Conservation (phyloP, 805 yeast species). For the Torulaspora delbrueckii region DNA sequence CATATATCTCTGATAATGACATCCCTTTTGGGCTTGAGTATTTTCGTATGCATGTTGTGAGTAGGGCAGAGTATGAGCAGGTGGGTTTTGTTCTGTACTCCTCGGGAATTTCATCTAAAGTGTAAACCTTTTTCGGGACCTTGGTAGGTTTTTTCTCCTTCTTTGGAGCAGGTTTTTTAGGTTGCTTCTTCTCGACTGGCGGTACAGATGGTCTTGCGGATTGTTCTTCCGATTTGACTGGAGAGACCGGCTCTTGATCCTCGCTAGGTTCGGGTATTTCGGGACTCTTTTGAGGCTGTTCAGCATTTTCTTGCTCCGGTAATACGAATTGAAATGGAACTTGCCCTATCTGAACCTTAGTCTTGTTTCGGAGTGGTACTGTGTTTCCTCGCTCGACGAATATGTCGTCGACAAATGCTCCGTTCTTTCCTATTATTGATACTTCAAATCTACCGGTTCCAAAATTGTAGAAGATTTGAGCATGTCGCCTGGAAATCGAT, state of each 20-base stretch:
- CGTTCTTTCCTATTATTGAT: conserved; percentile 88
- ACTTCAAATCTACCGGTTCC: conserved; percentile 93
- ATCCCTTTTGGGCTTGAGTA: conserved; percentile 66
- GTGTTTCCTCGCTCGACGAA: conserved; percentile 91
- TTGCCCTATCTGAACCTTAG: conserved; percentile 89
- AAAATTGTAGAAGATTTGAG: conserved; percentile 92
- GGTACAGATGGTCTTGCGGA: conserved; percentile 9
- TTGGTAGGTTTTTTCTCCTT: conserved; percentile 49
- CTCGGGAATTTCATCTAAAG: conserved; percentile 81
- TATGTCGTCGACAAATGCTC: conserved; percentile 90
- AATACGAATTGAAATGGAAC: conserved; percentile 82
- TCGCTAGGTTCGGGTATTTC: conserved; percentile 13
- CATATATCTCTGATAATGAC: conserved; percentile 79
- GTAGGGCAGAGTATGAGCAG: conserved; percentile 71
- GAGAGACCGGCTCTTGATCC: conserved; percentile 13
- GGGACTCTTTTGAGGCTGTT: conserved; percentile 41
- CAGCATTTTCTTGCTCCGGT: conserved; percentile 57
- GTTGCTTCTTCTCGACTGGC: conserved; percentile 14
- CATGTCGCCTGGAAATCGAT: conserved; percentile 91
- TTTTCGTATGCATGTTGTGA: conserved; percentile 71
- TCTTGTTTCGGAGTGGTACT: conserved; percentile 75
- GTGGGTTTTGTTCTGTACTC: conserved; percentile 82
- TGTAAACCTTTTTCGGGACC: conserved; percentile 58
- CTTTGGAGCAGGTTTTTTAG: conserved; percentile 41
- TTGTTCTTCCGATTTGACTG: conserved; percentile 13